phyloP scores from a whole-genome alignment of 768 basidiomycete species.

The Boletus tylopilopsis region DNA sequence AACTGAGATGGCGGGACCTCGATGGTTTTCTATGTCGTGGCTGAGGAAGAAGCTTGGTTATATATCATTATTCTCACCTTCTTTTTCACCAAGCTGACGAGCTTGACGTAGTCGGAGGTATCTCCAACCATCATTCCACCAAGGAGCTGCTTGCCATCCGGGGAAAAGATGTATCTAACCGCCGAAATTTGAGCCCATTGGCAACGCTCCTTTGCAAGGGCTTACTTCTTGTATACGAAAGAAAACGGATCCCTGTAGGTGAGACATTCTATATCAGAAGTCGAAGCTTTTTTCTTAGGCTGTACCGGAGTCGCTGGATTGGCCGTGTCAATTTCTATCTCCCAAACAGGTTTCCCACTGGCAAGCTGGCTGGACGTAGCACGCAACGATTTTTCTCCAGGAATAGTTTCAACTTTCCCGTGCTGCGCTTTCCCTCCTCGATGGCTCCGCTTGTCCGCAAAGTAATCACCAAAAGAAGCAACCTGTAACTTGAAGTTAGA shows the following conservation, averaged over 20 bases:
- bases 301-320: neutral
- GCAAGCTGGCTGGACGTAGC: neutral
- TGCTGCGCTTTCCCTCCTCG: neutral
- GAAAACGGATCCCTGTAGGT: conserved; percentile 71
- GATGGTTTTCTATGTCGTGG: conserved; percentile 51
- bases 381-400: neutral
- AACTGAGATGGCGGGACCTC: conserved; percentile 64
- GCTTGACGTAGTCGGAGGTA: conserved; percentile 61
- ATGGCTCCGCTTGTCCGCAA: conserved; percentile 47
- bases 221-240: conserved; percentile 64
- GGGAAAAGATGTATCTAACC: conserved; percentile 58
- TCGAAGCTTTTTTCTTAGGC: neutral
- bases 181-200: neutral
- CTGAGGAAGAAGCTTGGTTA: neutral
- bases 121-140: conserved; percentile 85
- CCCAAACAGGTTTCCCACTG: neutral
- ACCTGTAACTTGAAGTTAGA: conserved; percentile 31
- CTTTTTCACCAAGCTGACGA: conserved; percentile 69
- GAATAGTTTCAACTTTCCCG: neutral
- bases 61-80: conserved; percentile 32
- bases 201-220: neutral
- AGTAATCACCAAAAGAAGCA: conserved; percentile 71
- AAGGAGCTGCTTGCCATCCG: conserved; percentile 65
- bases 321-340: conserved; percentile 22
- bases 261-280: conserved; percentile 37